A percentile compares a stretch with the other conserved stretches of the same genome.
phyloP scores from a whole-genome alignment of 441 rosid species.

The California macrophylla region DNA sequence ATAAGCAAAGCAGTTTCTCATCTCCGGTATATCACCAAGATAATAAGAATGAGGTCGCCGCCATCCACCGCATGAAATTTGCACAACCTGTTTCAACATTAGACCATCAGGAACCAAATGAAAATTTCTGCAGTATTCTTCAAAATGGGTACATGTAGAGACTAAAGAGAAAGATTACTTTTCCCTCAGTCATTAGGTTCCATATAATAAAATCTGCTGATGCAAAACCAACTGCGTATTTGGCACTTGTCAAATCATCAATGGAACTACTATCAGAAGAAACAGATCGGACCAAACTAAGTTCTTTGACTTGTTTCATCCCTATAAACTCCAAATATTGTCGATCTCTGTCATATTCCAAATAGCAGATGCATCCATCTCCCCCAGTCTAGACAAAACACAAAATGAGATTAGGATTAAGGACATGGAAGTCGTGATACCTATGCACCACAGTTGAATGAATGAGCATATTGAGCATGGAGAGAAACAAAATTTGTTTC shows the following conservation, averaged over 20 bases:
- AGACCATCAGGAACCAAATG: conserved; percentile 20
- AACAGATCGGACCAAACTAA: conserved; percentile 69
- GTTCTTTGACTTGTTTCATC: conserved; percentile 82
- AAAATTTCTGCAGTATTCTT: conserved; percentile 4
- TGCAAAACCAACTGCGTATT: conserved; percentile 81
- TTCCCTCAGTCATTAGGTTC: conserved; percentile 63
- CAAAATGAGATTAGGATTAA: conserved; percentile 12
- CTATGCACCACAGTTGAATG: neutral
- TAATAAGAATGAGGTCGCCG: conserved; percentile 88
- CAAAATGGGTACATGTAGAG: neutral
- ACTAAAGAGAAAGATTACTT: conserved; percentile 36
- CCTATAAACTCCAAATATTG: conserved; percentile 64
- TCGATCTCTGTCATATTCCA: conserved; percentile 52
- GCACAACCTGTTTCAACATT: conserved; percentile 53
- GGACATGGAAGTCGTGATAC: conserved; percentile 1
- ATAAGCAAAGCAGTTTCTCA: conserved; percentile 65
- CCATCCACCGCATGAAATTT: conserved; percentile 98
- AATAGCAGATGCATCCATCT: conserved; percentile 92
- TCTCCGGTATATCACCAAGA: conserved; percentile 66
- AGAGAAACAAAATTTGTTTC: neutral
- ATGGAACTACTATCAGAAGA: conserved; percentile 25
- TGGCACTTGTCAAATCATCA: conserved; percentile 37
- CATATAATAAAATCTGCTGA: conserved; percentile 78
- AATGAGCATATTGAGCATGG: neutral
- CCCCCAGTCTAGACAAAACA: conserved; percentile 66